Evolutionary conservation across 2,329 filamentous ascomycete species (phyloP).

Genomic region (Pestalotiopsis sp.): DNA sequence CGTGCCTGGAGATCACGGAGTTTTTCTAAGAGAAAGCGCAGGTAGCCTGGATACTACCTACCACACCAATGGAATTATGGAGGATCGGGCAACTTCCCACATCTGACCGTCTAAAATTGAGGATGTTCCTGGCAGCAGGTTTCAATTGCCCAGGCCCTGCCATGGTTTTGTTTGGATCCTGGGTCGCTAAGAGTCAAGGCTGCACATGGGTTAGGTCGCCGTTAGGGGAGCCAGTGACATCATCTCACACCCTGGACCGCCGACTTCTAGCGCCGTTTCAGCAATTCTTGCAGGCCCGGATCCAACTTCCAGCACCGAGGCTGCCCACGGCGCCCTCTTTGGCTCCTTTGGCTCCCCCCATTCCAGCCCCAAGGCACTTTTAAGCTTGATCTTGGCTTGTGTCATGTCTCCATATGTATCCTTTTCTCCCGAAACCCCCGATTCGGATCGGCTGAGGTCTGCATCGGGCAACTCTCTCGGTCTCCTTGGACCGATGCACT

Average conservation of each 20-base stretch:
- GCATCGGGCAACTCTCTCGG: not conserved
- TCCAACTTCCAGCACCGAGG: constrained; percentile 2
- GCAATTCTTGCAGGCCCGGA: not conserved
- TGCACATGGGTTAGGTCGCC: constrained; percentile 1
- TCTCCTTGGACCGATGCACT: not conserved
- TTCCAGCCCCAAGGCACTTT: not conserved
- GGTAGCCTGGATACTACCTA: not conserved
- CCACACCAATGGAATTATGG: not conserved
- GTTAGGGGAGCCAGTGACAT: constrained; percentile 3
- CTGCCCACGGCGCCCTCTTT: not conserved
- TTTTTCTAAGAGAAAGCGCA: not conserved
- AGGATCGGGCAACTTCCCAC: not conserved
- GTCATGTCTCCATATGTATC: not conserved
- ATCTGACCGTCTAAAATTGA: not conserved
- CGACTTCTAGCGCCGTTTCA: constrained; percentile 4
- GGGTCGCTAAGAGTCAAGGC: not conserved
- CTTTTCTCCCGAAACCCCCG: not conserved
- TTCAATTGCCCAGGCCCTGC: constrained; percentile 5
- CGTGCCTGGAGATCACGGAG: constrained; percentile 8
- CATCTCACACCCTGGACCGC: not conserved
- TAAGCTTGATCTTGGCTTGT: constrained; percentile 10
- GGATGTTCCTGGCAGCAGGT: not conserved
- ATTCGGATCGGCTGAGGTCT: not conserved
- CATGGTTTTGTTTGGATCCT: constrained; percentile 11
- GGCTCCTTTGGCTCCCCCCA: no score